A percentile compares a stretch with the other conserved stretches of the same genome.
phyloP scores from a whole-genome alignment of 2,329 filamentous ascomycete genomes.

The Colletotrichum graminicola region DNA sequence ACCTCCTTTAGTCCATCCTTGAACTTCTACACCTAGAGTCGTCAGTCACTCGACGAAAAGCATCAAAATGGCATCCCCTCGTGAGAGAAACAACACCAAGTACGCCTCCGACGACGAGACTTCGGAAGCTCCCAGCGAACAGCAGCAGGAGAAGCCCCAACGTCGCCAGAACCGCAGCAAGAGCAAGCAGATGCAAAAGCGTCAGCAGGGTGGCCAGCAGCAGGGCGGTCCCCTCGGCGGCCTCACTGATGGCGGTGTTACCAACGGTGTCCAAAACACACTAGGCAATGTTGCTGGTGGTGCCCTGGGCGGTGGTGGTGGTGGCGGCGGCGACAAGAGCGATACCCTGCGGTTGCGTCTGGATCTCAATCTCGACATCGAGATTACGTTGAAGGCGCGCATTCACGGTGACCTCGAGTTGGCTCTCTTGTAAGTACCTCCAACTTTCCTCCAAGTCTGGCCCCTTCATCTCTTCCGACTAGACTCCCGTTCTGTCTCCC shows the following conservation, averaged over 20 bases:
- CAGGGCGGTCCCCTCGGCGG: conserved; percentile 49
- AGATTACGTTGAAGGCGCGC: conserved; percentile 87
- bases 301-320: conserved; percentile 51
- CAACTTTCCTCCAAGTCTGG: conserved; percentile 26
- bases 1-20: conserved; percentile 11
- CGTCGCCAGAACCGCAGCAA: conserved; percentile 43
- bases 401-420: conserved; percentile 88
- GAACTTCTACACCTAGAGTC: conserved; percentile 38
- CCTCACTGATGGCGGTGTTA: conserved; percentile 46
- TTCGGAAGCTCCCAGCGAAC: conserved; percentile 47
- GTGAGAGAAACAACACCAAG: conserved; percentile 49
- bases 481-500: conserved; percentile 35
- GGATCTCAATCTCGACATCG: conserved; percentile 85
- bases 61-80: conserved; percentile 48
- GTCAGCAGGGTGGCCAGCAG: conserved; percentile 28
- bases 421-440: conserved; percentile 68
- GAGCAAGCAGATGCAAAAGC: conserved; percentile 46
- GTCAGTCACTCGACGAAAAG: not conserved
- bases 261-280: conserved; percentile 56
- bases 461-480: conserved; percentile 30
- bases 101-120: conserved; percentile 54
- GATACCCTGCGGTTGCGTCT: conserved; percentile 80
- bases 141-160: conserved; percentile 45
- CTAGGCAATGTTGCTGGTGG: conserved; percentile 56
- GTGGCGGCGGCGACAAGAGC: conserved; percentile 59